Percentiles rank a stretch among this genome's conserved stretches.
Conservation (phyloP, 306 rosid genomes). For the Luffa acutangula region DNA sequence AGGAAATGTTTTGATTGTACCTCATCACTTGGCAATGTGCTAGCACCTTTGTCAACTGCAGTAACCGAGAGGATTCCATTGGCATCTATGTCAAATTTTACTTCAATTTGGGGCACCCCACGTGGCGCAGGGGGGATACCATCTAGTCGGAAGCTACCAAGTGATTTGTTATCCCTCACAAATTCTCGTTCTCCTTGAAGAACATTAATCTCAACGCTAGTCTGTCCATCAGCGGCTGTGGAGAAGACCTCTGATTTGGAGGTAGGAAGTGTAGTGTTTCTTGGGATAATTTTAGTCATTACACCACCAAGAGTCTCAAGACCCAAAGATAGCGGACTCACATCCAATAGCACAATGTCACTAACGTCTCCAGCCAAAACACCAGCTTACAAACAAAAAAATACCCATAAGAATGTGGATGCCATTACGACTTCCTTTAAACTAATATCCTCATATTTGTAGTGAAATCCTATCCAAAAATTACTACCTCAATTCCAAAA, state of each 20-base stretch:
- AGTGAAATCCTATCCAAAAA: background rate
- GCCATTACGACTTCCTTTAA: background rate
- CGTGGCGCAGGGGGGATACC: constrained; percentile 96
- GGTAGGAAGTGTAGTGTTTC: constrained; percentile 94
- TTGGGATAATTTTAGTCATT: constrained; percentile 89
- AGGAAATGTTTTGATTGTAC: constrained; percentile 18
- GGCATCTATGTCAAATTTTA: constrained; percentile 91
- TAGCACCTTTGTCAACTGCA: constrained; percentile 93
- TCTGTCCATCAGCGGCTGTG: constrained; percentile 92
- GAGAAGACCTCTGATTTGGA: constrained; percentile 96
- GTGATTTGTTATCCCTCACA: constrained; percentile 91
- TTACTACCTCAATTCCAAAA: background rate
- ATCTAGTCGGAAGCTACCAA: constrained; percentile 91
- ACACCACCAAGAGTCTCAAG: constrained; percentile 90
- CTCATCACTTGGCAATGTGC: constrained; percentile 91
- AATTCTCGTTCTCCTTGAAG: constrained; percentile 95
- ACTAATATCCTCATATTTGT: background rate
- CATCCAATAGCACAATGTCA: constrained; percentile 85
- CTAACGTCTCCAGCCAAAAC: constrained; percentile 88
- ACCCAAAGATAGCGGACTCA: constrained; percentile 70
- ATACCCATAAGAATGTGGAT: background rate
- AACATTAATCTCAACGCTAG: constrained; percentile 88
- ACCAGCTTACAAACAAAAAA: constrained; percentile 51
- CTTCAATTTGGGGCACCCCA: constrained; percentile 97
- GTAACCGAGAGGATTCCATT: constrained; percentile 82